phyloP scores from a whole-genome alignment of 345 rosid genomes.

The Rhodamnia argentea region DNA sequence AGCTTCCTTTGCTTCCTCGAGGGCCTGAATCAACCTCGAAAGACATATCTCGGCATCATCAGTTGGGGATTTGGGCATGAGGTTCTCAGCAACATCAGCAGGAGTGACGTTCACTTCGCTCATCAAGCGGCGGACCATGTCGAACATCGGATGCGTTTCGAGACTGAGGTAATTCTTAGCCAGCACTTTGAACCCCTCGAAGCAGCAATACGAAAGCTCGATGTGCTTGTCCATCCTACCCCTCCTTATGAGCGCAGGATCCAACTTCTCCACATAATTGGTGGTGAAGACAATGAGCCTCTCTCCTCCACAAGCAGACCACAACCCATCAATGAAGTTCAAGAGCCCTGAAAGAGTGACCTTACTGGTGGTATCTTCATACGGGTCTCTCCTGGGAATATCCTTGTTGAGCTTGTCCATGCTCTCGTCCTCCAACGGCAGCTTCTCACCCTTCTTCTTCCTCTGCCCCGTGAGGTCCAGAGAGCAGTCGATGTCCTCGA shows the following conservation, averaged over 20 bases:
- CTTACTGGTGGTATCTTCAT: slow-evolving; percentile 21
- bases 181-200: slow-evolving; percentile 35
- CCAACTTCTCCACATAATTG: slow-evolving; percentile 50
- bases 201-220: slow-evolving; percentile 36
- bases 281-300: slow-evolving; percentile 57
- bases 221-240: slow-evolving; percentile 61
- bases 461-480: slow-evolving; percentile 51
- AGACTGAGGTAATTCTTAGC: slow-evolving; percentile 33
- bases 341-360: slow-evolving; percentile 62
- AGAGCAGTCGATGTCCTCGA: slow-evolving; percentile 46
- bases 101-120: slow-evolving; percentile 27
- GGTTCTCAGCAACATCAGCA: slow-evolving; percentile 45
- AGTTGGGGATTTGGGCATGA: slow-evolving; percentile 33
- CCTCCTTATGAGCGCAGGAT: slow-evolving; percentile 61
- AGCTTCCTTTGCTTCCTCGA: slow-evolving; percentile 18
- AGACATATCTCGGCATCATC: slow-evolving; percentile 25
- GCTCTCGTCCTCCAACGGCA: slow-evolving; percentile 11
- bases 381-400: slow-evolving; percentile 6
- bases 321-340: slow-evolving; percentile 60
- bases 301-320: slow-evolving; percentile 69
- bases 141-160: slow-evolving; percentile 23
- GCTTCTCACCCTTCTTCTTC: slow-evolving; percentile 21
- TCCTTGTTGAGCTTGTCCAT: slow-evolving; percentile 18
- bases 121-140: slow-evolving; percentile 9
- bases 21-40: slow-evolving; percentile 24